A percentile compares a stretch with the other conserved stretches of the same genome.
Evolutionary conservation across 2,329 filamentous ascomycete species (phyloP).

Genomic region (Oidium heveae): DNA sequence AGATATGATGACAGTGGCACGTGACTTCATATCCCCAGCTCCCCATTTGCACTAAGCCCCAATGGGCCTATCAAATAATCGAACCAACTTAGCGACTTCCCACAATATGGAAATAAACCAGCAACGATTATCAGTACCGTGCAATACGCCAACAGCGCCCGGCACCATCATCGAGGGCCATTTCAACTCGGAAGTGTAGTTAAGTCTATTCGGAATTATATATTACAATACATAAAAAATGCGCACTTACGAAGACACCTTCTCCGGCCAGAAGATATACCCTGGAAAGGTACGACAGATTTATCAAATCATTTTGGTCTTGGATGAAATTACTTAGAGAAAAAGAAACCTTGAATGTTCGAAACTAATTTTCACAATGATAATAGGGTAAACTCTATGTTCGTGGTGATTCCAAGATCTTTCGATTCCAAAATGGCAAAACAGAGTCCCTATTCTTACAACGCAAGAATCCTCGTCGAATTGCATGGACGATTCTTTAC

Average conservation of each 20-base stretch:
- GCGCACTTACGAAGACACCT: constrained; percentile 43
- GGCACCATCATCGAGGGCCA: no score
- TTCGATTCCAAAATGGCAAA: constrained; percentile 99
- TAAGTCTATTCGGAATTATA: no score
- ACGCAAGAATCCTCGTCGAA: constrained; percentile 99
- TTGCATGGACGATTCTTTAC: constrained; percentile 96
- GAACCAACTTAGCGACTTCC: no score
- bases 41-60: no score
- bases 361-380: background rate
- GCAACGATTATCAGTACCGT: no score
- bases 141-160: no score
- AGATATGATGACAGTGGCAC: no score
- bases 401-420: constrained; percentile 99
- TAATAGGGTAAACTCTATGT: constrained; percentile 93
- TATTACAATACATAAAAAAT: constrained; percentile 7
- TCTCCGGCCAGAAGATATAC: constrained; percentile 58
- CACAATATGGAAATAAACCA: no score
- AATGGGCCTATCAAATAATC: no score
- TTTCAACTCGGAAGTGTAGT: no score
- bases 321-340: background rate
- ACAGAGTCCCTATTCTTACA: constrained; percentile 99
- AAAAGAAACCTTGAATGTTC: background rate
- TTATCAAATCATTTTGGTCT: constrained; percentile 1
- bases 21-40: no score
- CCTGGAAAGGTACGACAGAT: constrained; percentile 44